Evolutionary conservation across 352 stramenopile genomes (phyloP).

Genomic region (Phytophthora megakarya): DNA sequence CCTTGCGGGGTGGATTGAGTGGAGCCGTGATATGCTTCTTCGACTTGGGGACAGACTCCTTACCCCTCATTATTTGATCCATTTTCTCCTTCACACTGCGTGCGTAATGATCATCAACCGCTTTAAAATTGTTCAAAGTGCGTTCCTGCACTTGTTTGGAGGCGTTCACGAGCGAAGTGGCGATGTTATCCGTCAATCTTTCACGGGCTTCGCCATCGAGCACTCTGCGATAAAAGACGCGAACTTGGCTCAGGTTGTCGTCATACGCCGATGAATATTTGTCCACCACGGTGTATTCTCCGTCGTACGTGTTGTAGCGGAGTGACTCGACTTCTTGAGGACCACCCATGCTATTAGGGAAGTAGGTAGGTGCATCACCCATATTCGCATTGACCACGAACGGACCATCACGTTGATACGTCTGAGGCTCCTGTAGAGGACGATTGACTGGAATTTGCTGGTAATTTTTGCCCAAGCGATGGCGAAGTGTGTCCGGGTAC

Average conservation of each 20-base stretch:
- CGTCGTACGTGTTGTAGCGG: constrained; percentile 27
- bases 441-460: constrained; percentile 90
- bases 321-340: constrained; percentile 37
- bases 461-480: constrained; percentile 91
- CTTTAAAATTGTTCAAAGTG: constrained; percentile 39
- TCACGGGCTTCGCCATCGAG: constrained; percentile 61
- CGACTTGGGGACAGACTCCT: constrained; percentile 22
- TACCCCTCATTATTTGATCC: constrained; percentile 34
- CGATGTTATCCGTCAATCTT: constrained; percentile 78
- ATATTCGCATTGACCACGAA: constrained; percentile 74
- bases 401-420: constrained; percentile 77
- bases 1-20: constrained; percentile 40
- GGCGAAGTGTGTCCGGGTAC: constrained; percentile 88
- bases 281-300: constrained; percentile 37
- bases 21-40: constrained; percentile 40
- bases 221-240: constrained; percentile 69
- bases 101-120: constrained; percentile 43
- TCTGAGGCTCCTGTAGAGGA: constrained; percentile 60
- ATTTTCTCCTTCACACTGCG: constrained; percentile 44
- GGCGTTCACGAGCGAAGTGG: constrained; percentile 59
- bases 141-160: constrained; percentile 36
- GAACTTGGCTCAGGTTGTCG: constrained; percentile 78
- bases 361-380: constrained; percentile 71
- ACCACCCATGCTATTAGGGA: constrained; percentile 67
- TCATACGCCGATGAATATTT: constrained; percentile 69